A percentile compares a stretch with the other conserved stretches of the same genome.
Conservation (phyloP, 495 filamentous ascomycete species). For the Aspergillus hancockii region DNA sequence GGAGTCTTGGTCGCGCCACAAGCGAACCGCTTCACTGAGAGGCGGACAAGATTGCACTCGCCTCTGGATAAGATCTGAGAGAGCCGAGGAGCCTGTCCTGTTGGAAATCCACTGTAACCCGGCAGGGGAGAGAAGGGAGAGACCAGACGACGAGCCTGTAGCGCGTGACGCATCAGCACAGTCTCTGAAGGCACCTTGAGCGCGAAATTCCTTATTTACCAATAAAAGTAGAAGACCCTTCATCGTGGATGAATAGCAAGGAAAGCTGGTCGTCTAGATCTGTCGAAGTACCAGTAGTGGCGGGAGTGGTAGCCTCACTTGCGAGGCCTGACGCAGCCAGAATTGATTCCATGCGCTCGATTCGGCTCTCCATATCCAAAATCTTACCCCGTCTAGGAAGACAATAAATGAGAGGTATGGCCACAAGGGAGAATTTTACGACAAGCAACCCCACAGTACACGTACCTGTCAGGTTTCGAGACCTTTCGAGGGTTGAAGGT, state of each 20-base stretch:
- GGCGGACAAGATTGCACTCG: not conserved
- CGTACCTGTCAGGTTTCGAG: not conserved
- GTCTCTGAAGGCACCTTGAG: not conserved
- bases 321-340: not conserved
- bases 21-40: not conserved
- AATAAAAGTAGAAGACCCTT: not conserved
- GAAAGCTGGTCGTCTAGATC: not conserved
- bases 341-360: not conserved
- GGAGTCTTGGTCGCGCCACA: not conserved
- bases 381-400: not conserved
- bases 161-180: not conserved
- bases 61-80: not conserved
- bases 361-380: conserved; percentile 2
- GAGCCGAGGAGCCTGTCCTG: not conserved
- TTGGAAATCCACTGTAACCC: not conserved
- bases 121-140: not conserved
- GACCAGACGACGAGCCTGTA: not conserved
- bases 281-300: not conserved
- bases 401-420: not conserved
- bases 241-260: not conserved
- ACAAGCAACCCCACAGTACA: not conserved
- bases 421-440: not conserved
- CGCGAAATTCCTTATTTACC: not conserved
- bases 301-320: not conserved
- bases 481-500: not conserved